Percentiles rank a stretch among this genome's conserved stretches.
phyloP scores from a whole-genome alignment of 2,329 filamentous ascomycete species.

The Ophiostoma sp. region DNA sequence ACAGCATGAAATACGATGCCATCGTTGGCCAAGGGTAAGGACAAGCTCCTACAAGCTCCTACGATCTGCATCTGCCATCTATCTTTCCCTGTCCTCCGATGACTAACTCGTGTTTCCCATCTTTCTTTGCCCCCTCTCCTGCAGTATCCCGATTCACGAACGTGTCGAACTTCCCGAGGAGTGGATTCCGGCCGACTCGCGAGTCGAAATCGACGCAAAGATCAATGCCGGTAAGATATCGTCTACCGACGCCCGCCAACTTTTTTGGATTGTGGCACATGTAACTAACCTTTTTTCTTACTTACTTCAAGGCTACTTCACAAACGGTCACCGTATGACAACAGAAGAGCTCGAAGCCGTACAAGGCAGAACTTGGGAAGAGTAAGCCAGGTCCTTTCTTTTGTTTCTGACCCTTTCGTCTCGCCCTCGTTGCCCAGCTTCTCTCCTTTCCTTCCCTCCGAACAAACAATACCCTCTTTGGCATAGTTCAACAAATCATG shows the following conservation, averaged over 20 bases:
- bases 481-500: constrained; percentile 25
- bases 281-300: constrained; percentile 3
- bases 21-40: constrained; percentile 77
- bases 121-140: constrained; percentile 12
- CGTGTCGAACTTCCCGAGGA: constrained; percentile 89
- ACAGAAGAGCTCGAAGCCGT: constrained; percentile 82
- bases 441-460: constrained; percentile 24
- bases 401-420: neutral
- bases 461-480: neutral
- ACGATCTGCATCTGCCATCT: neutral
- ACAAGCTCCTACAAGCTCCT: neutral
- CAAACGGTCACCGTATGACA: constrained; percentile 85
- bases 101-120: constrained; percentile 1
- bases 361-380: constrained; percentile 89
- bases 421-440: neutral
- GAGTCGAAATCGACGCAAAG: constrained; percentile 99
- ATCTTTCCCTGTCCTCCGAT: neutral
- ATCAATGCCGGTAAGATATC: constrained; percentile 79
- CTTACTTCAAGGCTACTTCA: constrained; percentile 62
- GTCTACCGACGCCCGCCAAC: neutral
- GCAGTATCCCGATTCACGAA: constrained; percentile 79
- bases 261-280: neutral
- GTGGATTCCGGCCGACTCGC: constrained; percentile 88
- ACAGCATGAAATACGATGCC: constrained; percentile 85
- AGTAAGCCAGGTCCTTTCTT: constrained; percentile 48